Conservation (phyloP, 2,329 filamentous ascomycete species). For the Trichoderma hamatum region DNA sequence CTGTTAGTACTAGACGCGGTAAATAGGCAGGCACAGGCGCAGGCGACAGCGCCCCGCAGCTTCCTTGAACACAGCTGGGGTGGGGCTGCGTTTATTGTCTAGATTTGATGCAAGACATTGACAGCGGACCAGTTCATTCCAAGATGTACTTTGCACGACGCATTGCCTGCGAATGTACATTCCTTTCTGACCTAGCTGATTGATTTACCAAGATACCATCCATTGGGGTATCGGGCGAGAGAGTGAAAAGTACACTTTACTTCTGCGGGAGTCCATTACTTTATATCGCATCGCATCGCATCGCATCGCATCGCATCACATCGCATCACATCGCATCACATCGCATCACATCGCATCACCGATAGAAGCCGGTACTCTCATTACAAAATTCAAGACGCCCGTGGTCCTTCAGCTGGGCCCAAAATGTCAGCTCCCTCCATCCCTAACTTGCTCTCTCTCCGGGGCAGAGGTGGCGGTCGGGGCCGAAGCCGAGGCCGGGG, state of each 20-base stretch:
- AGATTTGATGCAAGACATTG: not conserved
- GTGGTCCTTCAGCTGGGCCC: not conserved
- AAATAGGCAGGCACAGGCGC: conserved; percentile 14
- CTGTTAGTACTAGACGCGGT: not conserved
- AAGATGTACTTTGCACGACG: not conserved
- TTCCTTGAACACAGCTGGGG: not conserved
- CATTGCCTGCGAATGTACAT: not conserved
- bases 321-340: no score
- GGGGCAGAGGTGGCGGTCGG: conserved; percentile 46
- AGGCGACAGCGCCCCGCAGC: not conserved
- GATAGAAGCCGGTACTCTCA: not conserved
- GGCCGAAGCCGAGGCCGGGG: conserved; percentile 45
- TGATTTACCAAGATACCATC: no score
- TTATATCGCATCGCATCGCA: not conserved
- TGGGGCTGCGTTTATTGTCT: not conserved
- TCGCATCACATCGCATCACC: not conserved
- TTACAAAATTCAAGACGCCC: not conserved
- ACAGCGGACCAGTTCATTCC: not conserved
- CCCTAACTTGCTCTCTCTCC: conserved; percentile 71
- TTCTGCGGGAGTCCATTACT: not conserved
- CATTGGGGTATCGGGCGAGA: no score
- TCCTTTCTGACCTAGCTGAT: no score
- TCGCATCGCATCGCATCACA: not conserved
- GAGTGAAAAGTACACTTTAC: not conserved
- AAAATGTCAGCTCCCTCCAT: conserved; percentile 73